These are phyloP conservation scores for Chaetomidium leptoderma DNA, from an alignment of 495 filamentous ascomycete genomes.

Conservation along the genomic window DNA sequence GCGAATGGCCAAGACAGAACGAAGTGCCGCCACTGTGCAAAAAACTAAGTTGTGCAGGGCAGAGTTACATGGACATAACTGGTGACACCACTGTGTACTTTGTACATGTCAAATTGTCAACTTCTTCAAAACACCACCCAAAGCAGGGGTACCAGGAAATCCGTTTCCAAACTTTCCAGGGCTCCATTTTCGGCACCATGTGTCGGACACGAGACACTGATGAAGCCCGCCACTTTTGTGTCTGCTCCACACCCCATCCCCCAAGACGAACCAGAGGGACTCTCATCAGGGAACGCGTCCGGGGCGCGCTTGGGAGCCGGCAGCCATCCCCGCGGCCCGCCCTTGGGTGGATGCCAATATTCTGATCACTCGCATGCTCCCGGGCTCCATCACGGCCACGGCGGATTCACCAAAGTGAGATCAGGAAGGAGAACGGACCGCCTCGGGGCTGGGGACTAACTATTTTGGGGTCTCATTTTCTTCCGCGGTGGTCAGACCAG, in stretches of 20 bases:
- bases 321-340: constrained; percentile 2
- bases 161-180: not conserved
- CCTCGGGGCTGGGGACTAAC: too few species aligned
- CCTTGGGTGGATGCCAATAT: constrained; percentile 3
- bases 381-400: too few species aligned
- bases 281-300: too few species aligned
- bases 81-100: too few species aligned
- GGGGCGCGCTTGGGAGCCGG: not conserved
- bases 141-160: not conserved
- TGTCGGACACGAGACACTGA: constrained; percentile 5
- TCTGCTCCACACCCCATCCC: not conserved
- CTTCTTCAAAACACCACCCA: too few species aligned
- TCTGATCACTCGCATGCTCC: constrained; percentile 7
- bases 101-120: too few species aligned
- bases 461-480: constrained; percentile 3
- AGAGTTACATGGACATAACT: too few species aligned
- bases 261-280: not conserved
- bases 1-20: too few species aligned
- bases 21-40: too few species aligned
- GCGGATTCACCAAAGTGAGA: too few species aligned
- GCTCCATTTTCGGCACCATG: constrained; percentile 6
- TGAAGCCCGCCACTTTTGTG: constrained; percentile 1
- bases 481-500: constrained; percentile 12
- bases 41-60: too few species aligned
- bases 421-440: constrained; percentile 2